Conservation (phyloP, 306 rosid genomes). For the Castanea crenata region DNA sequence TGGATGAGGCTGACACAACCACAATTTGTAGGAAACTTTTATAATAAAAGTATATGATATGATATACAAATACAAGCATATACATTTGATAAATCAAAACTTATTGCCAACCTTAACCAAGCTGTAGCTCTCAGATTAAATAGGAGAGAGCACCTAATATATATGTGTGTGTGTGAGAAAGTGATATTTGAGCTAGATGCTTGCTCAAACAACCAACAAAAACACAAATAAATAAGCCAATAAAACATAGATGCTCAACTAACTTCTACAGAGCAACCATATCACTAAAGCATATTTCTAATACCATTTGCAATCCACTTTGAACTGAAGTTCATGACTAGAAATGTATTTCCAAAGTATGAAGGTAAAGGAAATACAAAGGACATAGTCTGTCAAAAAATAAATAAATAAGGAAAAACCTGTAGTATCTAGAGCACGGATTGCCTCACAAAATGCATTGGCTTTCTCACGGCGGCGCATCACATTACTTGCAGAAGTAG, state of each 20-base stretch:
- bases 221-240: neutral
- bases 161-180: too few species aligned
- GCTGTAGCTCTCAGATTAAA: neutral
- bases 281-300: slow-evolving; percentile 4
- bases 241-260: neutral
- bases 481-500: slow-evolving; percentile 52
- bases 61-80: neutral
- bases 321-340: slow-evolving; percentile 4
- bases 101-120: neutral
- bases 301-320: neutral
- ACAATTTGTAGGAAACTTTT: too few species aligned
- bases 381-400: neutral
- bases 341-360: neutral
- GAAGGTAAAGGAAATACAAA: slow-evolving; percentile 4
- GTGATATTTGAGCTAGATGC: neutral
- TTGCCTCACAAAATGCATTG: slow-evolving; percentile 92
- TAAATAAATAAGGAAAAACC: slow-evolving; percentile 36
- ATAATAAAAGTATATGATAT: neutral
- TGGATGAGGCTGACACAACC: too few species aligned
- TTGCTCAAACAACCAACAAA: slow-evolving; percentile 1
- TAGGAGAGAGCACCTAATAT: too few species aligned
- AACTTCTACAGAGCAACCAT: neutral
- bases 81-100: neutral
- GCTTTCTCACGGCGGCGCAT: slow-evolving; percentile 68
- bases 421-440: slow-evolving; percentile 96